Evolutionary conservation across 2,329 filamentous ascomycete genomes (phyloP), one percentile per base, ranked within the genome.

Genomic region (Pezicula carpinea): DNA sequence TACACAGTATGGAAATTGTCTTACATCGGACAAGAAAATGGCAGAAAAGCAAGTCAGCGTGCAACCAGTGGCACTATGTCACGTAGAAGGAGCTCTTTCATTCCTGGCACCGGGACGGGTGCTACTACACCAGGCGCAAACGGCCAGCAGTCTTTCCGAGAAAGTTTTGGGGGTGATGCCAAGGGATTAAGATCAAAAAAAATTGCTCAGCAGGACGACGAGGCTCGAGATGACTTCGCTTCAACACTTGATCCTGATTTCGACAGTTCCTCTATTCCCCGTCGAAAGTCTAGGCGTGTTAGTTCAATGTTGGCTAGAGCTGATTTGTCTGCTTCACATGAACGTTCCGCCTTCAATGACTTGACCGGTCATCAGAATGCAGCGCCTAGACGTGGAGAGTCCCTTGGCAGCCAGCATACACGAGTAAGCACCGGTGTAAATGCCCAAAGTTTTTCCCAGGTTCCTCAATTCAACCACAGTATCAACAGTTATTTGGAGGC

Each of bases 261-360:
- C 44, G 72, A 77, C 46, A 73, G 69, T 10, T 62, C 66, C n/a
- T 72, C 74, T 14, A 72, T 73, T 11, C 75, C 75, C 0, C 70
- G 80, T 43, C 73, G 80, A 49, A 80, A 80, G 51, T 85, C 81
- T 15, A 82, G 93, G 36, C 81, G 93, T 43, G 86, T 97, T 21
- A 99, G 93, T 69, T 97, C 92, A 14, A 79, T 96, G 68, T 74
- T 96, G 44, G 91, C 91, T 14, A 79, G 92, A 59, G 87, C 88
- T 26, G 92, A 96, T 62, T 72, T 96, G 17, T 92, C 89, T 0
- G 85, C 88, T 8, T 93, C 85, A 14, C 87, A 92, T 54, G 90
- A 95, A 56, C 79, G 87, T 58, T 76, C 83, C 1, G 78, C 83
- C n/a, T 95, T 95, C 61, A 78, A 83, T 22, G 90, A 96, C 41